Conservation (phyloP, 1,284 basidiomycete genomes). For the Boletus sp. region DNA sequence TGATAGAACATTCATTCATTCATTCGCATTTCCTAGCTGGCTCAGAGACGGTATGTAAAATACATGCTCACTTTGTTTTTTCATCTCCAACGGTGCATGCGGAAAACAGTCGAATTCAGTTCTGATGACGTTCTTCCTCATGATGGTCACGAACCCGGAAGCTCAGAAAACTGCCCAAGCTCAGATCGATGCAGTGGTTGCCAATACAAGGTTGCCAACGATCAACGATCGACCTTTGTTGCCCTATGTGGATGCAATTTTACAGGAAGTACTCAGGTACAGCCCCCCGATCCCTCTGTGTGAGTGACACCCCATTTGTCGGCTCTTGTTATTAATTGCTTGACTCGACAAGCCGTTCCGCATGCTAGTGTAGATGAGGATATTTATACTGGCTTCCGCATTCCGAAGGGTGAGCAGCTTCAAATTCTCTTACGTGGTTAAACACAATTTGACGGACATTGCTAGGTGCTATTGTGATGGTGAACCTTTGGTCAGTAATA, state of each 20-base stretch:
- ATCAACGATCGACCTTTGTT: background rate
- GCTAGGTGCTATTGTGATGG: background rate
- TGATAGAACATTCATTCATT: too few relatives aligned
- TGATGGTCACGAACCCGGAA: background rate
- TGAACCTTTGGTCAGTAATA: background rate
- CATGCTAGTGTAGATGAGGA: slow-evolving; percentile 3
- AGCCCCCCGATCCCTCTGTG: background rate
- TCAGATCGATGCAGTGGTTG: background rate
- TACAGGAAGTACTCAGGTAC: background rate
- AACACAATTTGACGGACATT: background rate
- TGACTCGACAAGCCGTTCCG: slow-evolving; percentile 1
- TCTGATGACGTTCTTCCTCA: background rate
- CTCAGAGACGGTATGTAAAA: background rate
- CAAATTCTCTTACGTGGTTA: background rate
- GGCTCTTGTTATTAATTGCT: background rate
- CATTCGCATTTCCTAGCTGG: background rate
- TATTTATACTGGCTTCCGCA: slow-evolving; percentile 2
- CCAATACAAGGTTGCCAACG: background rate
- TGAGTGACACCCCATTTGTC: background rate
- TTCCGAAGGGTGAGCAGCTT: background rate
- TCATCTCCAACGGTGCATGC: background rate
- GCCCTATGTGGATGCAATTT: background rate
- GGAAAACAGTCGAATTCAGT: background rate
- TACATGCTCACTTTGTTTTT: background rate
- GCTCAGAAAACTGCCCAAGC: background rate